A percentile compares a stretch with the other conserved stretches of the same genome.
Conservation (phyloP, 345 rosid genomes). For the Moricandia arvensis region DNA sequence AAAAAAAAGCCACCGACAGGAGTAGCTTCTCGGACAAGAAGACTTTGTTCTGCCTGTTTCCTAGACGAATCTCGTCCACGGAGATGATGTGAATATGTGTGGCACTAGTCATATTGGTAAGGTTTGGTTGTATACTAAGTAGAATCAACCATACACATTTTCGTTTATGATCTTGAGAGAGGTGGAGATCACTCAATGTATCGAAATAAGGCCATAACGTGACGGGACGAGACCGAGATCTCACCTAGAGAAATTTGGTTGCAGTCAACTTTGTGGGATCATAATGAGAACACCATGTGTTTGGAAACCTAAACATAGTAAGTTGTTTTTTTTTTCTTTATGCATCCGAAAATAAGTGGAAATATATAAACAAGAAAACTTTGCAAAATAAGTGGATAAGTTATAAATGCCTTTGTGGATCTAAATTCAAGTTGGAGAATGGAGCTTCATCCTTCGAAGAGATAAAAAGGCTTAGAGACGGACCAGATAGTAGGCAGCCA, state of each 20-base stretch:
- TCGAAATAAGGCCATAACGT: neutral
- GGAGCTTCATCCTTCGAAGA: slow-evolving; percentile 61
- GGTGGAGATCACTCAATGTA: neutral
- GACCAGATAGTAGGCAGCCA: too few species aligned
- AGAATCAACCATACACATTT: neutral
- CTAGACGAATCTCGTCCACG: neutral
- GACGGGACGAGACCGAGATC: neutral
- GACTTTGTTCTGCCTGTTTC: neutral
- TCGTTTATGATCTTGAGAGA: neutral
- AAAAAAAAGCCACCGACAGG: neutral
- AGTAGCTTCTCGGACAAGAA: neutral
- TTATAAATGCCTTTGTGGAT: neutral
- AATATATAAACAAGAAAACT: too few species aligned
- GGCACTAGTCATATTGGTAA: neutral
- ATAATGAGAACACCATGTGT: too few species aligned
- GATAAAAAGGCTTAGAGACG: neutral
- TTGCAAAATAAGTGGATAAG: too few species aligned
- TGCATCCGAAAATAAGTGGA: too few species aligned
- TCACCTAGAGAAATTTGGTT: too few species aligned
- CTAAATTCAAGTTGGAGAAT: slow-evolving; percentile 15
- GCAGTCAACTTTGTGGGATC: too few species aligned
- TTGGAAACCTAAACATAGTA: too few species aligned
- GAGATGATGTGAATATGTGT: neutral
- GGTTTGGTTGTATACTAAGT: neutral
- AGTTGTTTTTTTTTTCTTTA: too few species aligned